A percentile compares a stretch with the other conserved stretches of the same genome.
Conservation (phyloP, 1,284 basidiomycete species). For the Cryptococcus wingfieldii region DNA sequence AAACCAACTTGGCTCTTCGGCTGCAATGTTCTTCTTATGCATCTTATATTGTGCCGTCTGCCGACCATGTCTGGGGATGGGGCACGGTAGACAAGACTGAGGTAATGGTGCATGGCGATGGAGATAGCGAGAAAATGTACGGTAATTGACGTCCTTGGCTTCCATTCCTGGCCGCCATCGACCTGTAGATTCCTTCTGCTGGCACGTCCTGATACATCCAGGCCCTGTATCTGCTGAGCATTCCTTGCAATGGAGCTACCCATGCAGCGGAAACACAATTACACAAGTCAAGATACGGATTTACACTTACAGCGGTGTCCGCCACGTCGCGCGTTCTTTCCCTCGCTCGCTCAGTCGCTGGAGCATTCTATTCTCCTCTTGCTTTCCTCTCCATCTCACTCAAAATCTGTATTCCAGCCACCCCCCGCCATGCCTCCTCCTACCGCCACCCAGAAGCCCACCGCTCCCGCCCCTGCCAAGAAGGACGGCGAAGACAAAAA, state of each 20-base stretch:
- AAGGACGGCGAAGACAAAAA: conserved; percentile 52
- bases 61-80: too few relatives aligned
- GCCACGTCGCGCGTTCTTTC: not conserved
- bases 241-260: too few relatives aligned
- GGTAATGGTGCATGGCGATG: too few relatives aligned
- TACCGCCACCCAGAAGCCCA: conserved; percentile 42
- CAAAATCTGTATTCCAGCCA: not conserved
- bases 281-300: too few relatives aligned
- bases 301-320: not conserved
- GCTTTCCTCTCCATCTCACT: not conserved
- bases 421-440: conserved; percentile 41
- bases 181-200: not conserved
- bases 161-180: not conserved
- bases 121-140: not conserved
- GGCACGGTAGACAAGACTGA: too few relatives aligned
- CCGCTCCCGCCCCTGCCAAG: conserved; percentile 11
- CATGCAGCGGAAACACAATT: too few relatives aligned
- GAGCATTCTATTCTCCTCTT: not conserved
- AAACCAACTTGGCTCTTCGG: not conserved
- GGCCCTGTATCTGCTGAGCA: too few relatives aligned
- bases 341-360: not conserved
- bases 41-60: not conserved
- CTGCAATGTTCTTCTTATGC: not conserved
- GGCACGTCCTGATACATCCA: not conserved
- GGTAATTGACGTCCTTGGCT: not conserved